Evolutionary conservation across 495 filamentous ascomycete genomes (phyloP).

Genomic region (Neohortaea acidophila): DNA sequence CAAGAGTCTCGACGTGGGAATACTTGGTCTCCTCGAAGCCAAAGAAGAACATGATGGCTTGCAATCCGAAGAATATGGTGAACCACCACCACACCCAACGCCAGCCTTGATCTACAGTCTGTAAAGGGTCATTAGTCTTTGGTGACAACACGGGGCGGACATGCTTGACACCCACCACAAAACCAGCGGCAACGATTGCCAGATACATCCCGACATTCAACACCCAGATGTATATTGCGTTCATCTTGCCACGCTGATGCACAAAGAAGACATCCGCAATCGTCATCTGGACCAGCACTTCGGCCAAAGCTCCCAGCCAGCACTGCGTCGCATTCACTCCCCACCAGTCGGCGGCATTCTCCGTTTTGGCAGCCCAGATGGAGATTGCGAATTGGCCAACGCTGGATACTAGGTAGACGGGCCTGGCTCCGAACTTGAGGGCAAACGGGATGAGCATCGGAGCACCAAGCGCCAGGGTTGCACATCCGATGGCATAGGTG

Average conservation of each 20-base stretch:
- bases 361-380: constrained; percentile 28
- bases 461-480: constrained; percentile 28
- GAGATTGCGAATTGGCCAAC: constrained; percentile 24
- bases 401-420: constrained; percentile 31
- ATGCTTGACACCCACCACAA: no score
- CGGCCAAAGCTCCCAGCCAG: constrained; percentile 28
- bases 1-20: constrained; percentile 7
- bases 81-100: constrained; percentile 40
- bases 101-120: constrained; percentile 33
- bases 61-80: constrained; percentile 31
- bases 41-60: constrained; percentile 27
- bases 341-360: constrained; percentile 25
- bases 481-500: constrained; percentile 26
- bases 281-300: constrained; percentile 34
- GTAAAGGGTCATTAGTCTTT: no score
- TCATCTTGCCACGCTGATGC: constrained; percentile 32
- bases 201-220: constrained; percentile 26
- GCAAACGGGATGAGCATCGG: constrained; percentile 34
- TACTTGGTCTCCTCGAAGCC: constrained; percentile 34
- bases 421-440: constrained; percentile 32
- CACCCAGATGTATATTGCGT: constrained; percentile 28
- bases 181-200: constrained; percentile 32
- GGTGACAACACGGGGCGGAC: no score
- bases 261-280: constrained; percentile 36
- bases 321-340: constrained; percentile 26